Evolutionary conservation across 352 stramenopile genomes (phyloP), one percentile per base, ranked within the genome.

Genomic region (Phytopythium vexans): DNA sequence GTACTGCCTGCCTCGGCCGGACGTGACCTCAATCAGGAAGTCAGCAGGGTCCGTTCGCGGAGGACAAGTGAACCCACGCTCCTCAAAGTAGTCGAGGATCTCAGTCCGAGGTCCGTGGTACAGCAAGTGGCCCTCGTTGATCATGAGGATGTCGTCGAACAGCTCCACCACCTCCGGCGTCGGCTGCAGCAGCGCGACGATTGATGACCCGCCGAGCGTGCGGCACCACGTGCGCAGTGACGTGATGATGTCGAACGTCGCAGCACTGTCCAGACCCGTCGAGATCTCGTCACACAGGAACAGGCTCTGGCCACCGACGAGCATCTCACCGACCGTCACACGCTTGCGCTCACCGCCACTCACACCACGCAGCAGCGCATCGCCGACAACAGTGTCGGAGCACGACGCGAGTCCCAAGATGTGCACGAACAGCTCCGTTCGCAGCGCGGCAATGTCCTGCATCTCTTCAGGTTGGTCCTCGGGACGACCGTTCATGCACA

Each of bases 61-160:
- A 4, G 83, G 83, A 15, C 83, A 92, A 8, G 52, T 69, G 58
- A 91, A 94, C 0, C 88, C 90, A 10, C 85, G 66, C 21, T 67
- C 61, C 15, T 86, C 48, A 60, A 98, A 98, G 64, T 98, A 97
- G 31, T 64, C 64, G 37, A 87, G 21, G 36, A 87, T 86, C 44
- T 87, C 70, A 2, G 61, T 78, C 8, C 78, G 49, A 3, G 82
- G 88, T 8, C 95, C 96, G 44, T 97, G 89, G 66, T 97, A 99
- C n/a, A 98, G 80, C 49, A 98, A 62, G 50, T 88, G 70, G 6
- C 96, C 95, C 55, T 97, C 81, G 59, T 95, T 89, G 27, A 99
- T 58, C 57, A 99, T 77, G 31, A 98, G 74, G 9, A 98, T 77
- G 53, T 98, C 82, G 64, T 99, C 96, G 63, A 99, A 98, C 33